Percentiles rank a stretch among this genome's conserved stretches.
phyloP scores from a whole-genome alignment of 202 grass and related monocot genomes.

The Digitaria exilis region DNA sequence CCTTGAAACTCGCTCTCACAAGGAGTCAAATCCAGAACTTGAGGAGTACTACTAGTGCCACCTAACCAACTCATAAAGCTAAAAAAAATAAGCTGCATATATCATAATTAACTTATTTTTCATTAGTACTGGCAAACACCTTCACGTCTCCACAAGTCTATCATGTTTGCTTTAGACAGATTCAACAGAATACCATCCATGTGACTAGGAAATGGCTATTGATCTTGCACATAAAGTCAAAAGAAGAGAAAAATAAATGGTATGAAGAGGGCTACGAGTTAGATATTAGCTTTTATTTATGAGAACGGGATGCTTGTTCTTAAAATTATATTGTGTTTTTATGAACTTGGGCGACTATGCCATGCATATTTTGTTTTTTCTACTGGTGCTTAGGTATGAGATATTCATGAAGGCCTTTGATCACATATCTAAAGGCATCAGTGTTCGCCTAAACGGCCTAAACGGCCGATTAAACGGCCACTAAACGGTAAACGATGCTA shows the following conservation, averaged over 20 bases:
- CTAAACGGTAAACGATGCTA: too few relatives aligned
- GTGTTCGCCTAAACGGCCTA: too few relatives aligned
- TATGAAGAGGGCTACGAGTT: not conserved
- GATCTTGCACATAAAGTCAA: not conserved
- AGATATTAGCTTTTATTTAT: not conserved
- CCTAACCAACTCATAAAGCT: too few relatives aligned
- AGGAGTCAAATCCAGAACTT: too few relatives aligned
- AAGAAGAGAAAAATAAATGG: not conserved
- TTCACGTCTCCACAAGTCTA: not conserved
- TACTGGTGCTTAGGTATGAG: slow-evolving; percentile 69
- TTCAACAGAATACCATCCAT: not conserved
- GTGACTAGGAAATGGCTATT: not conserved
- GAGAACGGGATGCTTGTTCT: not conserved
- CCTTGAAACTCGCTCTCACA: too few relatives aligned
- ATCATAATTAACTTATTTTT: not conserved
- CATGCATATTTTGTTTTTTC: not conserved
- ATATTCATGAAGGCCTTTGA: slow-evolving; percentile 94
- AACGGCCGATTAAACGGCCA: too few relatives aligned
- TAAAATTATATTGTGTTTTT: not conserved
- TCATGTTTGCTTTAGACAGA: not conserved
- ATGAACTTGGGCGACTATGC: not conserved
- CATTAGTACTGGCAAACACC: not conserved
- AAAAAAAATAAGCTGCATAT: not conserved
- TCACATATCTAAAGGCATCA: slow-evolving; percentile 95
- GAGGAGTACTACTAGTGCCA: too few relatives aligned